Percentiles rank a stretch among this genome's conserved stretches.
phyloP scores from a whole-genome alignment of 176 grass and related monocot species.

The Paspalum vaginatum region DNA sequence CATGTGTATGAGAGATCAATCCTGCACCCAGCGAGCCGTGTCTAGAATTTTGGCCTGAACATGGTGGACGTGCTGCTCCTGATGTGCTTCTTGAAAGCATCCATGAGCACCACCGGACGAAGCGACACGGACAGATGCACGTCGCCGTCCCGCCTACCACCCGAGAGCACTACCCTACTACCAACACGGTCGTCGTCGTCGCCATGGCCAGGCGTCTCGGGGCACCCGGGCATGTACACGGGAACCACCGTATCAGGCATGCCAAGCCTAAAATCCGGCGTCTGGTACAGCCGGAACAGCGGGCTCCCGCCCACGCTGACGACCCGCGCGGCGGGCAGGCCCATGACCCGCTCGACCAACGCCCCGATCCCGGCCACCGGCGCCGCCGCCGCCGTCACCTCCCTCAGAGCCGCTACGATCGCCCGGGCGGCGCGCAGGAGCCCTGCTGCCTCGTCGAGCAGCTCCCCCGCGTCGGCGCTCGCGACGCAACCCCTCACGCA shows the following conservation, averaged over 20 bases:
- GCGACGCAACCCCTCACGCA: background rate
- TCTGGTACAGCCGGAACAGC: background rate
- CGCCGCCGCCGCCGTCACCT: background rate
- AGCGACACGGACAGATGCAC: too few species aligned
- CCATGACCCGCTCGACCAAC: background rate
- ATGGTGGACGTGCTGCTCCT: too few species aligned
- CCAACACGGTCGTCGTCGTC: too few species aligned
- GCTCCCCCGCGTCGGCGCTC: background rate
- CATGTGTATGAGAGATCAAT: too few species aligned
- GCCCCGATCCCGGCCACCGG: background rate
- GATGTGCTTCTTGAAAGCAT: too few species aligned
- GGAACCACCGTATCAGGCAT: background rate
- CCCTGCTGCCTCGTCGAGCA: background rate
- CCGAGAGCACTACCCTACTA: too few species aligned
- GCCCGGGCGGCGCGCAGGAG: background rate
- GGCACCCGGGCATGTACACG: background rate
- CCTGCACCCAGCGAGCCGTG: too few species aligned
- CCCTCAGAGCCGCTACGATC: slow-evolving; percentile 5
- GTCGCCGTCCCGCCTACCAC: too few species aligned
- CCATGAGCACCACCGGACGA: too few species aligned
- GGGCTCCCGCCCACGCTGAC: background rate
- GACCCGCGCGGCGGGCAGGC: background rate
- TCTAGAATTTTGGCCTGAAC: too few species aligned
- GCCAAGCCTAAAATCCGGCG: background rate
- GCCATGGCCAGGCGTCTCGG: background rate